Conservation (phyloP, 768 basidiomycete species). For the Boletus eberwhitei region DNA sequence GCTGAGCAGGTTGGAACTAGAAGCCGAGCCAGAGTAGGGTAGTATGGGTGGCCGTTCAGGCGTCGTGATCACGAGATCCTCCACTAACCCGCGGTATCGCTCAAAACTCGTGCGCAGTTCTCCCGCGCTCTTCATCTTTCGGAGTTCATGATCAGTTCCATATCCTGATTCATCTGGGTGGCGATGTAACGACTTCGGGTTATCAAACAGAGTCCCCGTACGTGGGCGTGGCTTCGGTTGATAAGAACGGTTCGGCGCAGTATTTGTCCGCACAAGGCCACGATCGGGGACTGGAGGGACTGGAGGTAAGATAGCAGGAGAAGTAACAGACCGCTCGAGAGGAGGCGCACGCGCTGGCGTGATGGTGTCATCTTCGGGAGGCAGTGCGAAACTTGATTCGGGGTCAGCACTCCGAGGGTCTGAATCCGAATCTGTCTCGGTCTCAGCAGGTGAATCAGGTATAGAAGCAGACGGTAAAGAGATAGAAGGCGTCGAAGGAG, state of each 20-base stretch:
- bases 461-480: slow-evolving; percentile 48
- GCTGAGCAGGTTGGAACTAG: slow-evolving; percentile 62
- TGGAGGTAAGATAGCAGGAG: slow-evolving; percentile 38
- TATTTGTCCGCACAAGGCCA: slow-evolving; percentile 66
- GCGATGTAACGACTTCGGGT: slow-evolving; percentile 16
- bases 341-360: slow-evolving; percentile 57
- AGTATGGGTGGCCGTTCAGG: slow-evolving; percentile 42
- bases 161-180: slow-evolving; percentile 40
- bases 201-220: slow-evolving; percentile 28
- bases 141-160: slow-evolving; percentile 56
- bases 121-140: slow-evolving; percentile 86
- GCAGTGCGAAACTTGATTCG: slow-evolving; percentile 25
- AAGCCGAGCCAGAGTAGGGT: slow-evolving; percentile 59
- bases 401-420: slow-evolving; percentile 44
- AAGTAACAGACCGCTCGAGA: slow-evolving; percentile 50
- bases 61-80: slow-evolving; percentile 31
- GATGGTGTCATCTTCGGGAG: slow-evolving; percentile 69
- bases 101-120: slow-evolving; percentile 53
- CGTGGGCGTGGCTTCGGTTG: slow-evolving; percentile 43
- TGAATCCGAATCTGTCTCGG: slow-evolving; percentile 54
- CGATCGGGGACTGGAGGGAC: slow-evolving; percentile 30
- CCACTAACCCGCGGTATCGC: slow-evolving; percentile 22
- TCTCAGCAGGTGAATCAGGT: slow-evolving; percentile 42
- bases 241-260: slow-evolving; percentile 61
- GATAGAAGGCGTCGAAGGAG: slow-evolving; percentile 61